Evolutionary conservation across 75 land plant genomes (phyloP), one percentile per base, ranked within the genome.

Genomic region (Selaginella tamariscina): DNA sequence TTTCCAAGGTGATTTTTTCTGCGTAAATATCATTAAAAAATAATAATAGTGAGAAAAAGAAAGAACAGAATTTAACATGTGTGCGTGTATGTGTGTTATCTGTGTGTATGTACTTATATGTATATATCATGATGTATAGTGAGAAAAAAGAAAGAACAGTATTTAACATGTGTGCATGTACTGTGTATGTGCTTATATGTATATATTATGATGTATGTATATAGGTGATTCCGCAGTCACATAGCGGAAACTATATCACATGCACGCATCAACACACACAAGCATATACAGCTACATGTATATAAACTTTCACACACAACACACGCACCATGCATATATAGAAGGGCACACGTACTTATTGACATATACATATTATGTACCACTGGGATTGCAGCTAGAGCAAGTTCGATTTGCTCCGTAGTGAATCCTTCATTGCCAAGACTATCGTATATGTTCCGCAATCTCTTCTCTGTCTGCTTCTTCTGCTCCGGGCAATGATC

Each of bases 381-480:
- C 68, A 74, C 66, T 69, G 81, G 72, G 60, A 91, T 80, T 13
- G 84, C 74, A 1, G 96, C 84, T 22, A 91, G 81, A 21, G 80
- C 85, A 1, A 56, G 75, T 74, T 91, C 92, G 29, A 85, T 85
- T 28, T 91, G 96, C 29, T 77, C 80, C 39, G 79, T 49, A 0
- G 85, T 32, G 56, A 91, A 91, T 1, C 96, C 96, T 69, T 91
- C 96, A 27, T 84, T 84, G 0, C 83, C 82, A 23, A 91, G 86
- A 55, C 80, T 85, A 67, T 91, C 96, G 55, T 91, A 91, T 11
- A 91, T 67, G 21, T 68, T 71, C 23, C 74, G 71, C 2, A 91
- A 85, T 65, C 72, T 70, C 75, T 82, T 87, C 5, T 80, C 81
- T 66, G 80, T 82, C 72, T 85, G 96, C 33, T 77, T 72, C 67